phyloP scores from a whole-genome alignment of 2,329 filamentous ascomycete species.

The Scytalidium sp. region DNA sequence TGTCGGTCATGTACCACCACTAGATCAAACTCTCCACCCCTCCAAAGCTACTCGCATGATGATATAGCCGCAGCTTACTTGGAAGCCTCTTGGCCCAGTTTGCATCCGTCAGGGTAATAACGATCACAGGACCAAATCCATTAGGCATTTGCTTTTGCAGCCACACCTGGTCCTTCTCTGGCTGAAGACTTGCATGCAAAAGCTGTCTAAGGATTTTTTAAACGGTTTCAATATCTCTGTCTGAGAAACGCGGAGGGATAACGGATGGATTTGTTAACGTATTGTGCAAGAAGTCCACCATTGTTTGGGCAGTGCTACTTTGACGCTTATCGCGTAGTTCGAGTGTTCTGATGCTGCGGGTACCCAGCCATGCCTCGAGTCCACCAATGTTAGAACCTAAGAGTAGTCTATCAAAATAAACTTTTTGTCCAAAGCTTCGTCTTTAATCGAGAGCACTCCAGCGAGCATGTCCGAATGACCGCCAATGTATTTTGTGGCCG shows the following conservation, averaged over 20 bases:
- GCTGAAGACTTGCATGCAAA: not conserved
- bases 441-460: not conserved
- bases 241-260: no score
- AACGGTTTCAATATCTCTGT: no score
- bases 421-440: no score
- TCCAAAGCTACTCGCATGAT: not conserved
- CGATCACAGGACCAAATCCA: not conserved
- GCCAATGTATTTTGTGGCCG: not conserved
- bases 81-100: not conserved
- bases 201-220: not conserved
- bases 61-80: not conserved
- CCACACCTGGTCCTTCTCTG: not conserved
- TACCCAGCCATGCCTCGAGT: conserved; percentile 28
- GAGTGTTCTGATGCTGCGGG: not conserved
- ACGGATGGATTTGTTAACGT: no score
- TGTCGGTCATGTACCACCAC: not conserved
- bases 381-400: conserved; percentile 30
- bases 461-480: not conserved
- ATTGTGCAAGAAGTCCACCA: conserved; percentile 19
- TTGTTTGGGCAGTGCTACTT: conserved; percentile 34
- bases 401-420: not conserved
- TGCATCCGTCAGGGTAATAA: not conserved
- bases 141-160: not conserved
- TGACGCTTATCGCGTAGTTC: not conserved
- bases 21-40: not conserved